These are phyloP conservation scores for Trichophyton benhamiae DNA, from an alignment of 2,329 filamentous ascomycete genomes.

Conservation along the genomic window DNA sequence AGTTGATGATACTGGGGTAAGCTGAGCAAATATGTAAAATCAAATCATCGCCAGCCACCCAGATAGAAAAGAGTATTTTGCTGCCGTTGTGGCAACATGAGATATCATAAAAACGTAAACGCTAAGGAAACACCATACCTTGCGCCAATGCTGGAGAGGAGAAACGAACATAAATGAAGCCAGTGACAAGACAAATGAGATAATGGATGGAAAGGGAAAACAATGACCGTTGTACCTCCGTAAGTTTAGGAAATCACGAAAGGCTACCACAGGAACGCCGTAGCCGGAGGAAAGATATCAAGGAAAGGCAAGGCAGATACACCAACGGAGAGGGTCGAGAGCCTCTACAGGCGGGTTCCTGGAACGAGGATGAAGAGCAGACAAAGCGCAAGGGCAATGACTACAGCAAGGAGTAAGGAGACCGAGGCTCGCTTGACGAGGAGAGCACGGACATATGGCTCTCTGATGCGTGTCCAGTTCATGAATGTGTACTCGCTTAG, in stretches of 20 bases:
- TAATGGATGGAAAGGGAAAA: not conserved
- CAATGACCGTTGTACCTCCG: not conserved
- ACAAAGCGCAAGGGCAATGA: conserved; percentile 71
- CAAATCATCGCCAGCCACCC: not conserved
- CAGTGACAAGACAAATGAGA: not conserved
- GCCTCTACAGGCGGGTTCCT: conserved; percentile 44
- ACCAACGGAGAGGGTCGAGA: not conserved
- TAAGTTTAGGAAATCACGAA: not conserved
- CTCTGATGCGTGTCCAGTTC: conserved; percentile 74
- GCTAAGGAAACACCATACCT: conserved; percentile 3
- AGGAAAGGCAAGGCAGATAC: not conserved
- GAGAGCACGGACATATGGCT: conserved; percentile 80
- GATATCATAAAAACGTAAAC: conserved; percentile 3
- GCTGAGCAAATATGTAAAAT: not conserved
- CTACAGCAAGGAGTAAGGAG: conserved; percentile 60
- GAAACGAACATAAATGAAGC: not conserved
- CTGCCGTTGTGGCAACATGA: not conserved
- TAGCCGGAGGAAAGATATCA: not conserved
- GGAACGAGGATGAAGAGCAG: conserved; percentile 91
- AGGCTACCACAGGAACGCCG: not conserved
- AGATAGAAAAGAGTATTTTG: not conserved
- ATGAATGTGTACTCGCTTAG: conserved; percentile 95
- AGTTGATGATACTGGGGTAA: not conserved
- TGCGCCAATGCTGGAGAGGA: conserved; percentile 5
- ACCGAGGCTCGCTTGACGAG: conserved; percentile 72